Conservation (phyloP, 169 alveolate species). For the Cyclospora cayetanensis region DNA sequence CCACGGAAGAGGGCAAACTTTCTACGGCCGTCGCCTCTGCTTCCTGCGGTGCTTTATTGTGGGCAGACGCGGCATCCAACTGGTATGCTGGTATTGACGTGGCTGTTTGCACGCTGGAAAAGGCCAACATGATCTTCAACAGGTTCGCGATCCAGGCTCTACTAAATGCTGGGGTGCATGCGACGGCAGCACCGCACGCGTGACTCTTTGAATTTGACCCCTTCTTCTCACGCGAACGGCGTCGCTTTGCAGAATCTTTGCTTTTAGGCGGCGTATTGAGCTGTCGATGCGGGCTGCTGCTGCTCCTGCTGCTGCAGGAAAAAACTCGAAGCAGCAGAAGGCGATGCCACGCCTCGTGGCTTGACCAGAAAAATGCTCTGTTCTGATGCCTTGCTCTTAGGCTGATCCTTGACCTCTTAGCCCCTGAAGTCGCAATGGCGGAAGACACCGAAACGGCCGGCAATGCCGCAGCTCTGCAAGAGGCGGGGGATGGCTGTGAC, state of each 20-base stretch:
- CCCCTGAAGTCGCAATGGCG: slow-evolving; percentile 31
- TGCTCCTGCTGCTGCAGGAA: no score
- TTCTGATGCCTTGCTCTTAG: not conserved
- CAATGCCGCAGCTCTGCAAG: not conserved
- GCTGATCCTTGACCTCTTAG: slow-evolving; percentile 27
- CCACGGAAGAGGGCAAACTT: no score
- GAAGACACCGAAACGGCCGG: not conserved
- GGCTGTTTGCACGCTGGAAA: slow-evolving; percentile 87
- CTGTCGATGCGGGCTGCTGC: not conserved
- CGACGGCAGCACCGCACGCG: no score
- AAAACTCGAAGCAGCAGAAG: not conserved
- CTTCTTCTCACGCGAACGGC: no score
- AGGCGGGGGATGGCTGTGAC: not conserved
- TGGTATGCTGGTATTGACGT: slow-evolving; percentile 77
- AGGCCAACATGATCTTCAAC: slow-evolving; percentile 82
- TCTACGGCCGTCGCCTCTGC: no score
- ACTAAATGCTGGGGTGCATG: no score
- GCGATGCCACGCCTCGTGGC: not conserved
- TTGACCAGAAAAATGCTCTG: no score
- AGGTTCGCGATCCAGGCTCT: no score
- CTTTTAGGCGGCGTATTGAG: no score
- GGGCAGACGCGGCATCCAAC: slow-evolving; percentile 61
- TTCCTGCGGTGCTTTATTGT: no score
- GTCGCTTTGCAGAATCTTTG: no score
- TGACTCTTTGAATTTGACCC: no score